Base-by-base conservation (phyloP, 495 filamentous ascomycete species). In the Tuber melanosporum region DNA sequence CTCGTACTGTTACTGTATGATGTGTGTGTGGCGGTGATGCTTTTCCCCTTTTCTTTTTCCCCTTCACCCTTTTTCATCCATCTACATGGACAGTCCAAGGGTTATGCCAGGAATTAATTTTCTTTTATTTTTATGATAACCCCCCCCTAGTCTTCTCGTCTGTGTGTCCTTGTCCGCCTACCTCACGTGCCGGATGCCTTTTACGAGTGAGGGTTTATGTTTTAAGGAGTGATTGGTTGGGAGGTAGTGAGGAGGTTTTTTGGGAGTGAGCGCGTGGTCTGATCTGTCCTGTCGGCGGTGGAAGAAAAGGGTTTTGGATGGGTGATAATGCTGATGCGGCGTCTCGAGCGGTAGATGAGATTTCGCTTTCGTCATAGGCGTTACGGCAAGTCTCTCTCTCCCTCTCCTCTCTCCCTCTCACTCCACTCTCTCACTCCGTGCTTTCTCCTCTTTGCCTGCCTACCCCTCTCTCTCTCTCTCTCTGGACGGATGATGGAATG, bases 131-230 rank as follows among this genome's bases (percentile, higher is more conserved):
- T 41, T 41, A 41, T 41, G 39, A 41, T 41, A 41, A n/a, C 9
- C 22, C 26, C 19, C 19, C 5, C 20, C 20, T 32, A 32, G 32
- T 32, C 32, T 32, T 32, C 32, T 32, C 32, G 22, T 26, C 5
- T n/a, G 9, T 26, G 6, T 26, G 1, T 26, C 52, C 39, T 41
- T 57, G 26, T 66, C 57, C 15, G 57, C 57, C 57, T 66, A 17
- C 57, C 57, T 66, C 57, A 66, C 57, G 57, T 66, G 57, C 26
- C 57, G 57, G 26, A 32, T 36, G 57, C 57, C 57, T 66, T 66
- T 66, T 66, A 7, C 57, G 57, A 66, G 57, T 66, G 57, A 66
- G 57, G 26, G 14, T 6, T 66, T 8, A 3, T 66, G 57, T 36
- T 36, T 66, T 15, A 17, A 36, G n/a, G 10, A 66, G 3, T 36